Percentiles rank a stretch among this genome's conserved stretches.
Conservation (phyloP, 108 stramenopile genomes). For the Nitzschia inconspicua region DNA sequence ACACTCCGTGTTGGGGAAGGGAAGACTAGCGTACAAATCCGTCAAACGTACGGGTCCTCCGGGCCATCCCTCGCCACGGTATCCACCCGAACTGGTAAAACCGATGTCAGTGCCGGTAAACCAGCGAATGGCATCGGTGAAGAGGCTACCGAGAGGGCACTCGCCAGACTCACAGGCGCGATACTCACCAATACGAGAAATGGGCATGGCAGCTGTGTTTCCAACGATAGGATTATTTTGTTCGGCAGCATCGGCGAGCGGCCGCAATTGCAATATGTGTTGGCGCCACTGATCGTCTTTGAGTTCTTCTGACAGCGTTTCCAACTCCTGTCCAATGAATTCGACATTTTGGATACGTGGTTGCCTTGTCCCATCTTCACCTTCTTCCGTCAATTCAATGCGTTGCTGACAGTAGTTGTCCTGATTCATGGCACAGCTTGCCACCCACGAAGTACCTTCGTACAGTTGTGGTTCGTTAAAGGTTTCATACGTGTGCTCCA, state of each 20-base stretch:
- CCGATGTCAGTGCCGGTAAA: slow-evolving; percentile 38
- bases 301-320: slow-evolving; percentile 13
- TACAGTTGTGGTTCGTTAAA: background rate
- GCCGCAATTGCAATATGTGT: slow-evolving; percentile 15
- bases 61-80: slow-evolving; percentile 48
- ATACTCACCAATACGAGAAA: slow-evolving; percentile 20
- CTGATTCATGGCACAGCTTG: background rate
- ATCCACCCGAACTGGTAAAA: slow-evolving; percentile 29
- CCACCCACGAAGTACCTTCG: slow-evolving; percentile 3
- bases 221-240: slow-evolving; percentile 44
- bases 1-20: slow-evolving; percentile 44
- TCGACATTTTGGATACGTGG: slow-evolving; percentile 13
- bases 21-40: slow-evolving; percentile 38
- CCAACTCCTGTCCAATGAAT: slow-evolving; percentile 6
- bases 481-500: background rate
- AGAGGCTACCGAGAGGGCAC: slow-evolving; percentile 46
- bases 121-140: slow-evolving; percentile 53
- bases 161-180: slow-evolving; percentile 42
- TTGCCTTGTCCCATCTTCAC: background rate
- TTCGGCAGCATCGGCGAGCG: slow-evolving; percentile 33
- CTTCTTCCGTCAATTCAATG: background rate
- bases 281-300: slow-evolving; percentile 35
- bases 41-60: slow-evolving; percentile 42
- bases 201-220: slow-evolving; percentile 29
- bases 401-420: slow-evolving; percentile 6